Evolutionary conservation across 106 monocot species (phyloP).

Genomic region (Agapanthus africanus): DNA sequence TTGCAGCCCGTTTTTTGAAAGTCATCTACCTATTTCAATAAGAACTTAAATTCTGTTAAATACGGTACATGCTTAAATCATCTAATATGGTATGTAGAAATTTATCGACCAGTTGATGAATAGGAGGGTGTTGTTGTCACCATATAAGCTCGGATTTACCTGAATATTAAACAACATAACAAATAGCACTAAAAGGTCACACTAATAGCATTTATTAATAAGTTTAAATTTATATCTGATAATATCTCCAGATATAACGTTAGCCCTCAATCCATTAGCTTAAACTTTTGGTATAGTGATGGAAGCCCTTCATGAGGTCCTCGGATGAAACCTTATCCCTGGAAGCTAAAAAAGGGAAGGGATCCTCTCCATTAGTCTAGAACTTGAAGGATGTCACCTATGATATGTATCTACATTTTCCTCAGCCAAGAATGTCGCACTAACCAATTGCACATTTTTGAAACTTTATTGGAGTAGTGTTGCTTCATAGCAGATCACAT

Average conservation of each 20-base stretch:
- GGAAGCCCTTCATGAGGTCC: background rate
- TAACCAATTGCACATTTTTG: too few species aligned
- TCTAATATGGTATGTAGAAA: background rate
- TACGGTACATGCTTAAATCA: background rate
- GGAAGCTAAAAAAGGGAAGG: too few species aligned
- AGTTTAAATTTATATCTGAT: background rate
- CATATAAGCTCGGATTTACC: constrained; percentile 8
- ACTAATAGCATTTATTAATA: background rate
- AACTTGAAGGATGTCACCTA: too few species aligned
- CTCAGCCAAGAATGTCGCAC: too few species aligned
- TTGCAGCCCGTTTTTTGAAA: constrained; percentile 3
- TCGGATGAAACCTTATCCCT: background rate
- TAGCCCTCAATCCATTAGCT: background rate
- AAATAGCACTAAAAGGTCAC: background rate
- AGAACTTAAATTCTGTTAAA: background rate
- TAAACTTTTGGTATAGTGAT: background rate
- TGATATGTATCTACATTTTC: too few species aligned
- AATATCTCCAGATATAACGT: background rate
- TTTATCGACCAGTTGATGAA: constrained; percentile 4
- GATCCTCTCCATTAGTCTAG: too few species aligned
- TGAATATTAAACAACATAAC: background rate
- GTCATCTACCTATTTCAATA: background rate
- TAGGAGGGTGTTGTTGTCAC: constrained; percentile 8
- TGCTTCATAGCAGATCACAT: too few species aligned
- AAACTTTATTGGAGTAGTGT: too few species aligned